phyloP scores from a whole-genome alignment of 1,284 basidiomycete species.

The Malassezia slooffiae region DNA sequence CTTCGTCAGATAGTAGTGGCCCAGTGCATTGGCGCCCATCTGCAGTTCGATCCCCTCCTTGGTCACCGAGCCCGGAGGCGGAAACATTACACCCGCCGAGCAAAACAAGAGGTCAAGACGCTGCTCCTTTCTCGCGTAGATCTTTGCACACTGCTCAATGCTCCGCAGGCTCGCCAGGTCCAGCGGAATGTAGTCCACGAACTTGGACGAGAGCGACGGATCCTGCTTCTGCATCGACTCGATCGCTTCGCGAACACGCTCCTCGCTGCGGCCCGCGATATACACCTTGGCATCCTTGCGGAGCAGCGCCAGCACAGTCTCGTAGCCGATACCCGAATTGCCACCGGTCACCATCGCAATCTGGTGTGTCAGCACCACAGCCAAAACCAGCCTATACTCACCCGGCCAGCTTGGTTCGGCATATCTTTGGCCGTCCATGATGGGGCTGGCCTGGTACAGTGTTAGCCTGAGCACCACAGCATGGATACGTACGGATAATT shows the following conservation, averaged over 20 bases:
- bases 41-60: slow-evolving; percentile 29
- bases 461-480: too few species aligned
- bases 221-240: background rate
- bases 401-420: slow-evolving; percentile 8
- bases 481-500: slow-evolving; percentile 6
- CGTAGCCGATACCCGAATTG: slow-evolving; percentile 32
- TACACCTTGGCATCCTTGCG: slow-evolving; percentile 31
- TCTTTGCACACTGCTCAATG: slow-evolving; percentile 16
- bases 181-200: slow-evolving; percentile 17
- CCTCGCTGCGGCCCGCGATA: slow-evolving; percentile 11
- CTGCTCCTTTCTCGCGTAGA: slow-evolving; percentile 16
- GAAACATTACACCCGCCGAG: slow-evolving; percentile 26
- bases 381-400: too few species aligned
- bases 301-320: slow-evolving; percentile 25
- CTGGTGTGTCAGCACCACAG: too few species aligned
- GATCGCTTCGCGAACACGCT: slow-evolving; percentile 13
- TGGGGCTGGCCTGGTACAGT: background rate
- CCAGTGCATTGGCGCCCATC: slow-evolving; percentile 26
- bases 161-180: slow-evolving; percentile 22
- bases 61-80: slow-evolving; percentile 5
- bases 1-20: slow-evolving; percentile 24
- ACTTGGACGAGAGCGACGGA: background rate
- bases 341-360: slow-evolving; percentile 36
- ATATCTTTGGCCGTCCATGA: slow-evolving; percentile 4
- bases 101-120: slow-evolving; percentile 25